A percentile compares a stretch with the other conserved stretches of the same genome.
These are phyloP conservation scores for Fusarium compactum DNA, from an alignment of 2,329 filamentous ascomycete species.

Conservation along the genomic window DNA sequence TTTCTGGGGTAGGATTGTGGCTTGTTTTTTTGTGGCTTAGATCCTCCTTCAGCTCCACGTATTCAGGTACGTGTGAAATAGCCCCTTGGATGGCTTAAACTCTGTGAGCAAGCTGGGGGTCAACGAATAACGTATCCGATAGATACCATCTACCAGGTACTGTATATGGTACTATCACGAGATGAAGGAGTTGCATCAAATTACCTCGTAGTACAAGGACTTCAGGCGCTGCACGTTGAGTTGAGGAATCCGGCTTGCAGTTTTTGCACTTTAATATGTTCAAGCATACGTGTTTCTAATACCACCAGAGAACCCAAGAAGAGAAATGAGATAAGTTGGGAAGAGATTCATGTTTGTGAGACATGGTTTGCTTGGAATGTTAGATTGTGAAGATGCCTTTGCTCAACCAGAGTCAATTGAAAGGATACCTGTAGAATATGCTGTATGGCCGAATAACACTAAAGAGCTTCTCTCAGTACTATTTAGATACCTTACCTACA, in stretches of 20 bases:
- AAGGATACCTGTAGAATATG: background rate
- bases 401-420: background rate
- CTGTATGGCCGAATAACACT: background rate
- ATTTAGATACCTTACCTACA: background rate
- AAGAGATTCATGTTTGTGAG: background rate
- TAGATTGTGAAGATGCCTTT: background rate
- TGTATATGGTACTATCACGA: background rate
- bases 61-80: background rate
- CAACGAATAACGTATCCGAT: background rate
- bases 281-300: background rate
- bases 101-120: background rate
- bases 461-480: too few species aligned
- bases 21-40: constrained; percentile 28
- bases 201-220: background rate
- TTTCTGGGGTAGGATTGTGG: constrained; percentile 37
- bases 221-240: background rate
- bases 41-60: constrained; percentile 13
- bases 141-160: background rate
- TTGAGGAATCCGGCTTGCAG: background rate
- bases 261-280: background rate
- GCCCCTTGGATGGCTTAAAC: background rate
- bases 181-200: background rate
- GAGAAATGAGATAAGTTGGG: too few species aligned
- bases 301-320: background rate
- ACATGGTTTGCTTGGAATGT: background rate